Evolutionary conservation across 2,329 filamentous ascomycete genomes (phyloP).

Genomic region (Diaporthe vaccinii): DNA sequence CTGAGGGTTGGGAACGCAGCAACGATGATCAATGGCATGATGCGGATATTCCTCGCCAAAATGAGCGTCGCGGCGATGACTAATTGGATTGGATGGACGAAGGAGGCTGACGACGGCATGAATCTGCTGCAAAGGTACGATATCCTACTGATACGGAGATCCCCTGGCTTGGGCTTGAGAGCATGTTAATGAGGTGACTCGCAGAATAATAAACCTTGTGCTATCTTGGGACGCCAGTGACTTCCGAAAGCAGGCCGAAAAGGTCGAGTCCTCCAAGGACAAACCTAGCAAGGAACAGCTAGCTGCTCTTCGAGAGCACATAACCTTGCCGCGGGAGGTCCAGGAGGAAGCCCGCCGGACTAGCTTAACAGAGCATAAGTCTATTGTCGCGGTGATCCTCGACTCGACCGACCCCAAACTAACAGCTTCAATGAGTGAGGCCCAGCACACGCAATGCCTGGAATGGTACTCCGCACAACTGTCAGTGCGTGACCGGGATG

Average conservation of each 20-base stretch:
- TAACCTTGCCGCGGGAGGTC: conserved; percentile 64
- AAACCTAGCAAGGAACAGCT: conserved; percentile 72
- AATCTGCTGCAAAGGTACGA: conserved; percentile 76
- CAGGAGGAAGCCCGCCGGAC: conserved; percentile 71
- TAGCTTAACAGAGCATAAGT: conserved; percentile 65
- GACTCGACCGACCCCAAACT: conserved; percentile 62
- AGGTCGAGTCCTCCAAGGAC: conserved; percentile 73
- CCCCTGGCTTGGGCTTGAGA: accelerated
- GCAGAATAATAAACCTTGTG: conserved; percentile 79
- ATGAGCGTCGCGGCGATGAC: conserved; percentile 80
- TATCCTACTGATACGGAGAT: no score
- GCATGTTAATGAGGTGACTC: conserved; percentile 34
- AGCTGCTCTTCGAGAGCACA: conserved; percentile 70
- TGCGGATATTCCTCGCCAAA: conserved; percentile 81
- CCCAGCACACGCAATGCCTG: conserved; percentile 74
- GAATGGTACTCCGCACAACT: conserved; percentile 81
- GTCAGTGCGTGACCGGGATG: conserved; percentile 79
- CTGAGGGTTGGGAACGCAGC: conserved; percentile 83
- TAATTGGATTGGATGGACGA: conserved; percentile 83
- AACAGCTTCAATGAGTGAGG: conserved; percentile 63
- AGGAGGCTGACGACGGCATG: conserved; percentile 81
- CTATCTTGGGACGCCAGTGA: conserved; percentile 80
- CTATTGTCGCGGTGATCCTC: conserved; percentile 78
- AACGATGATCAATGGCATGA: conserved; percentile 84
- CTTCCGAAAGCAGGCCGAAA: conserved; percentile 74